Percentiles rank a stretch among this genome's conserved stretches.
Evolutionary conservation across 768 basidiomycete genomes (phyloP).

Genomic region (Lentinula guzmanii): DNA sequence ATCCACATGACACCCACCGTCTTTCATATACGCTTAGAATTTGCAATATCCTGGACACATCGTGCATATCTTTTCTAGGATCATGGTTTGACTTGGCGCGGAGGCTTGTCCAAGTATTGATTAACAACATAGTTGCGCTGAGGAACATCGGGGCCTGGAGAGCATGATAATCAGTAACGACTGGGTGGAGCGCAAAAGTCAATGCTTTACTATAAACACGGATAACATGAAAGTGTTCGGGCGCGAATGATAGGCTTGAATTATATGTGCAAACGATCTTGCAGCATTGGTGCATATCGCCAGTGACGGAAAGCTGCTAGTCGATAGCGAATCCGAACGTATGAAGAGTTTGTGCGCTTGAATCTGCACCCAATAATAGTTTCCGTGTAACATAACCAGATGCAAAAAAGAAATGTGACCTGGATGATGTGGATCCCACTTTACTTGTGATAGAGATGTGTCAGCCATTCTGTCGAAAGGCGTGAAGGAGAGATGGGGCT

Average conservation of each 20-base stretch:
- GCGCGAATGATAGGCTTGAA: conserved; percentile 23
- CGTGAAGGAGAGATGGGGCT: background rate
- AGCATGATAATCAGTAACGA: background rate
- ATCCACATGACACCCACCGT: background rate
- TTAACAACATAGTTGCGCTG: conserved; percentile 31
- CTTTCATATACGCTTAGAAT: background rate
- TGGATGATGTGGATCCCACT: conserved; percentile 32
- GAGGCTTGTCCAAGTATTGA: conserved; percentile 30
- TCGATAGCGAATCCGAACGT: conserved; percentile 21
- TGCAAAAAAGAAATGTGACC: conserved; percentile 25
- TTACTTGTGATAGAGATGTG: conserved; percentile 14
- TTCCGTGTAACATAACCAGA: conserved; percentile 22
- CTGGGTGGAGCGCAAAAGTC: background rate
- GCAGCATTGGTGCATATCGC: conserved; percentile 38
- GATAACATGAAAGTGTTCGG: conserved; percentile 2
- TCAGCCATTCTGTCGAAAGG: background rate
- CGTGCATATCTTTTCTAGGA: background rate
- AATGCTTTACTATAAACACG: background rate
- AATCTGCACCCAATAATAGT: conserved; percentile 26
- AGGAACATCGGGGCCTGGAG: conserved; percentile 22
- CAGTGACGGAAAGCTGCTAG: conserved; percentile 25
- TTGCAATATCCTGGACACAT: background rate
- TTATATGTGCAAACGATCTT: conserved; percentile 30
- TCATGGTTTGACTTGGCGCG: background rate
- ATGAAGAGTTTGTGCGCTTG: conserved; percentile 29